Base-by-base conservation (phyloP, 306 rosid genomes). In the Cicer judaicum region DNA sequence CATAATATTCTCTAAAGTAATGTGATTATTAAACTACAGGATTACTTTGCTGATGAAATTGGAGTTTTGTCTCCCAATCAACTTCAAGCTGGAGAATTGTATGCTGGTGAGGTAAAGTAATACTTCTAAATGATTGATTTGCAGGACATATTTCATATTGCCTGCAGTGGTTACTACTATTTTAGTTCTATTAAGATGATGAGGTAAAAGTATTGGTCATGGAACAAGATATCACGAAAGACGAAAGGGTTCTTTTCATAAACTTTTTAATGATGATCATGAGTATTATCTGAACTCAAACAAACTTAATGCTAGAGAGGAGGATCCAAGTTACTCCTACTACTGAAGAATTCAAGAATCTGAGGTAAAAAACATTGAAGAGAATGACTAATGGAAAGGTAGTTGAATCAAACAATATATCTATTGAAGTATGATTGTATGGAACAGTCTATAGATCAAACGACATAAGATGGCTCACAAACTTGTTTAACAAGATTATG, bases 21-120 rank as follows among this genome's bases (percentile, higher is more conserved):
- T 74, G 50, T 63, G 42, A 54, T 70, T 61, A 67, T 52, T 57
- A 64, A 75, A 68, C 43, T 29, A 2, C 85, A 87, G 96, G 97
- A 89, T 56, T 93, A 93, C 69, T 89, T 73, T 88, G 97, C 97
- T 60, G 98, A 93, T 83, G 98, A 91, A 76, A 71, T 91, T 75
- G 98, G 98, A 80, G 98, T 93, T 73, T 82, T 93, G 70, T 91
- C 97, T 66, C 98, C 98, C 38, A 89, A 70, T 80, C 98, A 93
- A 85, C 74, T 83, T 70, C 93, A 89, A 78, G 98, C 88, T 66
- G 85, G 72, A 24, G 89, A 89, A 66, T 66, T 93, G 75, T 91
- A 68, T 79, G 93, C 97, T 14, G 98, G 98, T 16, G 98, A 93
- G 92, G 97, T 91, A 88, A 83, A 80, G 67, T 68, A 63, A 71